Conservation (phyloP, 2,329 filamentous ascomycete genomes). For the Periconia macrospinosa region DNA sequence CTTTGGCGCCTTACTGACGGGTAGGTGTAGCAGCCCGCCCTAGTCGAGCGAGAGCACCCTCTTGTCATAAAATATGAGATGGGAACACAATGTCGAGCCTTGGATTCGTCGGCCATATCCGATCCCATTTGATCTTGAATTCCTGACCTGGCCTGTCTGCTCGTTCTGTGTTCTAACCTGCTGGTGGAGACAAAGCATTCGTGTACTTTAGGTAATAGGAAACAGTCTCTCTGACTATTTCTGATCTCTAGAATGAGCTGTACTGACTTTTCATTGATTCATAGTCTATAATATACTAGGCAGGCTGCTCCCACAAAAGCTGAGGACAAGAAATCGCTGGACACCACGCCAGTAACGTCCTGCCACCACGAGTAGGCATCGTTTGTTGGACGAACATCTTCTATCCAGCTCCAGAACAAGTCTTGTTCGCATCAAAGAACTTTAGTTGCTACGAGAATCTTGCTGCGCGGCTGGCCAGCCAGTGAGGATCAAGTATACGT, state of each 20-base stretch:
- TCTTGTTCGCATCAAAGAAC: slow-evolving; percentile 8
- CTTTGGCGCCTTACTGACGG: slow-evolving; percentile 30
- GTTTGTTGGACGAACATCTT: slow-evolving; percentile 23
- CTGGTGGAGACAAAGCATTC: slow-evolving; percentile 12
- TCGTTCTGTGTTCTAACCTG: no score
- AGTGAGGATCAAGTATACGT: slow-evolving; percentile 16
- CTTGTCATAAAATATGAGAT: slow-evolving; percentile 14
- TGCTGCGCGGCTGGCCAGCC: neutral
- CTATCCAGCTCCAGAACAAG: slow-evolving; percentile 9
- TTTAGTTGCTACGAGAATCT: neutral
- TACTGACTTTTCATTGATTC: slow-evolving; percentile 21
- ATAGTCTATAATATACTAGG: slow-evolving; percentile 14
- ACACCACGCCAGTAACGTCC: slow-evolving; percentile 20
- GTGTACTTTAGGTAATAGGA: slow-evolving; percentile 17
- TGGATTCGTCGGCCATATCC: neutral
- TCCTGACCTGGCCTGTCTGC: slow-evolving; percentile 6
- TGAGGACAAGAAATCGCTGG: slow-evolving; percentile 23
- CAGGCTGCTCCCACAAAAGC: slow-evolving; percentile 17
- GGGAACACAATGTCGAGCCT: slow-evolving; percentile 14
- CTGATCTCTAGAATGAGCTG: neutral
- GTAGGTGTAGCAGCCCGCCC: slow-evolving; percentile 21
- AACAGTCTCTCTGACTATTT: slow-evolving; percentile 7
- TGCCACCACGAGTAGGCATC: slow-evolving; percentile 21
- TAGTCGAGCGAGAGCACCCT: neutral
- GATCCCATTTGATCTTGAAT: neutral